Evolutionary conservation across 176 grass and related monocot species (phyloP).

Genomic region (Melocanna baccifera): DNA sequence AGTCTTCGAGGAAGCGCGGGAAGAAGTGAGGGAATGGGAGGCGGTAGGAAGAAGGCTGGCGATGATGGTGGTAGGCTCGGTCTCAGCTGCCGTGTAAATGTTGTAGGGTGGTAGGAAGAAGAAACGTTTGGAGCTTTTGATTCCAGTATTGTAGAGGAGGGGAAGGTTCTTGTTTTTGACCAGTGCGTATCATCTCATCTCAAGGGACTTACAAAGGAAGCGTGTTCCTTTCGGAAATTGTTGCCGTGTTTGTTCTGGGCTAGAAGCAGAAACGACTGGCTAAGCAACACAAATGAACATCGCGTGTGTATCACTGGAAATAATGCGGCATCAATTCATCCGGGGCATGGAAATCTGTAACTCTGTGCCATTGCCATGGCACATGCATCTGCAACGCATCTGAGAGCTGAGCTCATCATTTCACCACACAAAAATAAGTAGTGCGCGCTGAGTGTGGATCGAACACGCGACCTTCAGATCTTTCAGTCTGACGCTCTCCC

Average conservation of each 20-base stretch:
- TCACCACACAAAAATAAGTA: no score
- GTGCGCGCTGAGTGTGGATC: constrained; percentile 73
- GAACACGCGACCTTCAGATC: constrained; percentile 81
- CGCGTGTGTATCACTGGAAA: no score
- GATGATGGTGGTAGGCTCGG: not conserved
- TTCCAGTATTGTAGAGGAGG: constrained; percentile 36
- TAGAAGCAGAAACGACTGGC: not conserved
- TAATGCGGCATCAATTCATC: no score
- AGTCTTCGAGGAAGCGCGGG: constrained; percentile 52
- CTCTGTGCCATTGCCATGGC: no score
- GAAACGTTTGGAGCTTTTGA: constrained; percentile 9
- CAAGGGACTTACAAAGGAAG: not conserved
- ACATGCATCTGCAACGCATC: no score
- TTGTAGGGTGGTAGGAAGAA: constrained; percentile 33
- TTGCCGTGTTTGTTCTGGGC: constrained; percentile 19
- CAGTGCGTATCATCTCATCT: not conserved
- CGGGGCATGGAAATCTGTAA: no score
- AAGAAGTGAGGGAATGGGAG: constrained; percentile 33
- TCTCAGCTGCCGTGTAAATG: constrained; percentile 36
- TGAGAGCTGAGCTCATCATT: no score
- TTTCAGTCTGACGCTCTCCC: no score
- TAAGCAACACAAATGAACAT: no score
- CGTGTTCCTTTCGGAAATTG: constrained; percentile 1
- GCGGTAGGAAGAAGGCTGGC: constrained; percentile 16
- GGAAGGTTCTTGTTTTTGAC: not conserved